phyloP scores from a whole-genome alignment of 208 protist species.

The Acanthamoeba culbertsoni region DNA sequence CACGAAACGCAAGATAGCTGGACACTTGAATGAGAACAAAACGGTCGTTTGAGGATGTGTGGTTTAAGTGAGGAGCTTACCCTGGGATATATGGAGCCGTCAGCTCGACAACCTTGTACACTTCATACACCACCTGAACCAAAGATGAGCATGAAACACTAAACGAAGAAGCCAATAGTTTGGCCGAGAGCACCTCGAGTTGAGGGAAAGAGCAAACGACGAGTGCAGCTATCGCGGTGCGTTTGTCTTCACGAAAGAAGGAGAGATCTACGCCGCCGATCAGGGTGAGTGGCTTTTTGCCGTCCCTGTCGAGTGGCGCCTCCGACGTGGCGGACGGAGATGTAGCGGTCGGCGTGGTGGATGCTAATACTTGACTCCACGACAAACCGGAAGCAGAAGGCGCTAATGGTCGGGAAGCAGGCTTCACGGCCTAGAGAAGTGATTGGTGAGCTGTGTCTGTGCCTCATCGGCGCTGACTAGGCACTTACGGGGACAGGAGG shows the following conservation, averaged over 20 bases:
- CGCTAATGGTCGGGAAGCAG: background rate
- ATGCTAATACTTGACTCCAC: background rate
- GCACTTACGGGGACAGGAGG: background rate
- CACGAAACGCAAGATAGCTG: constrained; percentile 95
- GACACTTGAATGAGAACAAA: too few relatives aligned
- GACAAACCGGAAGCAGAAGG: background rate
- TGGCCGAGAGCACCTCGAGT: constrained; percentile 72
- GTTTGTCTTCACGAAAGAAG: constrained; percentile 80
- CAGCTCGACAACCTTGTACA: constrained; percentile 74
- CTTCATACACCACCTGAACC: constrained; percentile 78
- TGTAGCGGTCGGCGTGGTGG: background rate
- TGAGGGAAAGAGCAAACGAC: constrained; percentile 81
- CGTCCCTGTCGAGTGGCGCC: background rate
- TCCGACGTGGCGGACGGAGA: background rate
- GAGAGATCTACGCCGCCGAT: constrained; percentile 29
- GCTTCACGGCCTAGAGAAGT: background rate
- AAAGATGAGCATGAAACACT: too few relatives aligned
- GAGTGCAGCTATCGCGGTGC: constrained; percentile 75
- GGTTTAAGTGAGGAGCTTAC: too few relatives aligned
- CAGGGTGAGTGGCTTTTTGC: background rate
- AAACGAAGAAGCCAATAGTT: too few relatives aligned
- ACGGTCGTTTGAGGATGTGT: too few relatives aligned
- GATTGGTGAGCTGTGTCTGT: background rate
- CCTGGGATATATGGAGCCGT: constrained; percentile 88
- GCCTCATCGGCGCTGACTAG: background rate